Evolutionary conservation across 257 asterid genomes (phyloP).

Genomic region (Solanum okadae): DNA sequence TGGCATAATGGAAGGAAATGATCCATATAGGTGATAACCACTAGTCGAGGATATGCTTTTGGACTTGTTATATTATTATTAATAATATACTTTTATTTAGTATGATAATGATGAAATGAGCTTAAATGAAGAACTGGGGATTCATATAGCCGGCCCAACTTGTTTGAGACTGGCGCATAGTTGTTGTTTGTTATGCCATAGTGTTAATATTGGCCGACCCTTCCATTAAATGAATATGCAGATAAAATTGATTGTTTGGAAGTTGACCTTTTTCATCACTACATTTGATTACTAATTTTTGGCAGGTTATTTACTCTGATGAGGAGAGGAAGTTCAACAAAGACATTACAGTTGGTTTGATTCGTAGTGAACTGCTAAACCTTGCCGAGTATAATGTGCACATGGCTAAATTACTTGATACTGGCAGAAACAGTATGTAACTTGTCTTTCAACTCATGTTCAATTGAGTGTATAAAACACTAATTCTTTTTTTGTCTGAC

Average conservation of each 20-base stretch:
- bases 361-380: conserved; percentile 66
- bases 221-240: not conserved
- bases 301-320: conserved; percentile 86
- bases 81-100: not conserved
- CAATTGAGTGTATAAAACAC: not conserved
- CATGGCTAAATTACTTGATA: conserved; percentile 93
- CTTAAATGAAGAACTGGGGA: not conserved
- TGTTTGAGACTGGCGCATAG: not conserved
- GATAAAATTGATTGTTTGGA: not conserved
- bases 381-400: conserved; percentile 92
- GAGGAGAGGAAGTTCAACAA: conserved; percentile 86
- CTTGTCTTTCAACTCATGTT: conserved; percentile 1
- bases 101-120: not conserved
- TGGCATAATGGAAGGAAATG: not conserved
- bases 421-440: conserved; percentile 87
- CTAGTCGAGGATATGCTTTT: not conserved
- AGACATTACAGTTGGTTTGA: conserved; percentile 81
- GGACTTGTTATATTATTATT: not conserved
- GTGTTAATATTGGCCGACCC: not conserved
- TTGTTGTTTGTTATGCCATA: not conserved
- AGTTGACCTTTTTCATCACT: not conserved
- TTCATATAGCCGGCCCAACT: not conserved
- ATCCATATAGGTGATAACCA: not conserved
- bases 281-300: conserved; percentile 4
- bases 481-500: conserved; percentile 8